Conservation (phyloP, 2,329 filamentous ascomycete genomes). For the Calonectria hawksworthii region DNA sequence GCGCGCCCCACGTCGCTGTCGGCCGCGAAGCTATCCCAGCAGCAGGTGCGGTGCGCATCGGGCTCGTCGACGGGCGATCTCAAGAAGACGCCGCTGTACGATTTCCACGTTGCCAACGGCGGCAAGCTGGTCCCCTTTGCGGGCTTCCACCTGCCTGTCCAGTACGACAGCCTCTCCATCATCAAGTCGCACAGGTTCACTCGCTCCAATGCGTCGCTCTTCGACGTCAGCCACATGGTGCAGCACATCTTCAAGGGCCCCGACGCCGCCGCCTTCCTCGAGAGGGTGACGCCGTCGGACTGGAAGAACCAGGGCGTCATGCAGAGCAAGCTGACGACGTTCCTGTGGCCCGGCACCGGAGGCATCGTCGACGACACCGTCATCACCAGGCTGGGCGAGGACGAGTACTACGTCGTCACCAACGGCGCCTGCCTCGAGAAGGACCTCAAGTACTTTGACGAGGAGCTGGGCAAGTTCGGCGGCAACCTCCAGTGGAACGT, state of each 20-base stretch:
- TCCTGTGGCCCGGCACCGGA: constrained; percentile 84
- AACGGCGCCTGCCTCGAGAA: constrained; percentile 95
- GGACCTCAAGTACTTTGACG: constrained; percentile 82
- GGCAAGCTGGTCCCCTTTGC: constrained; percentile 98
- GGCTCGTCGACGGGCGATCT: constrained; percentile 51
- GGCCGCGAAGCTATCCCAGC: constrained; percentile 31
- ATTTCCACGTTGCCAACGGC: constrained; percentile 82
- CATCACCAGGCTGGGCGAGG: constrained; percentile 81
- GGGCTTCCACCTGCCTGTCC: constrained; percentile 92
- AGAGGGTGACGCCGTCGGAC: constrained; percentile 85
- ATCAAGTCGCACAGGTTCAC: constrained; percentile 92
- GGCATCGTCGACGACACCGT: constrained; percentile 97
- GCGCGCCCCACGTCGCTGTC: constrained; percentile 40
- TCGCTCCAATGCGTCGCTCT: constrained; percentile 87
- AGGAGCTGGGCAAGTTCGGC: constrained; percentile 74
- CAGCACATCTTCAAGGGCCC: constrained; percentile 89
- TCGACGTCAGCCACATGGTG: constrained; percentile 97
- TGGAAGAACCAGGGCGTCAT: constrained; percentile 74
- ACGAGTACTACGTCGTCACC: constrained; percentile 92
- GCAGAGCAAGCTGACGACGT: constrained; percentile 85
- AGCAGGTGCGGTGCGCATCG: constrained; percentile 49
- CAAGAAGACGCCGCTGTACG: constrained; percentile 81
- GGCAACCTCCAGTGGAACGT: constrained; percentile 76
- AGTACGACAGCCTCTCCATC: constrained; percentile 84
- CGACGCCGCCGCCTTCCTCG: constrained; percentile 84